Conservation (phyloP, 345 rosid species). For the Euclidium syriacum region DNA sequence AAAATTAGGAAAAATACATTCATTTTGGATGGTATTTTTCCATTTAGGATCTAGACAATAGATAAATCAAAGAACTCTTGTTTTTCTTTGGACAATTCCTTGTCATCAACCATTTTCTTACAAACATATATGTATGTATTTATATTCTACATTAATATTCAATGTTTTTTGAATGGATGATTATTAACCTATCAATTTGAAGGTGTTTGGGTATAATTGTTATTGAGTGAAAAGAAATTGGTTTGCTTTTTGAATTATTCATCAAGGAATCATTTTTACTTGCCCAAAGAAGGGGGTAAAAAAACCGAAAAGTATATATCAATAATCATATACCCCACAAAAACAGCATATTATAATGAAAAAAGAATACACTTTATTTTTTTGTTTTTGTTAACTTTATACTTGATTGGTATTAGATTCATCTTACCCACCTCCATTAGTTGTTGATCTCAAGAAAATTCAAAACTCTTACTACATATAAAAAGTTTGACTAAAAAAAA, state of each 20-base stretch:
- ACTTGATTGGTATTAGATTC: constrained; percentile 37
- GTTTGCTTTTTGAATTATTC: constrained; percentile 20
- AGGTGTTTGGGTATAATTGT: constrained; percentile 4
- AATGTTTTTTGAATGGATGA: background rate
- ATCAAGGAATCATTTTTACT: constrained; percentile 28
- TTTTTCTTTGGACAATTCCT: constrained; percentile 6
- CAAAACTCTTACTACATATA: background rate
- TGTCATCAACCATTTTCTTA: constrained; percentile 27
- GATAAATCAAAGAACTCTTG: constrained; percentile 18
- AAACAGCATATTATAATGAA: constrained; percentile 24
- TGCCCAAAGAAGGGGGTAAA: constrained; percentile 18
- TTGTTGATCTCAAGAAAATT: constrained; percentile 14
- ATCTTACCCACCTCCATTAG: constrained; percentile 36
- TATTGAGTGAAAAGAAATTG: constrained; percentile 20
- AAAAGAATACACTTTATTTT: constrained; percentile 29
- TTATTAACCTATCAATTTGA: background rate
- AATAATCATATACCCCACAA: constrained; percentile 34
- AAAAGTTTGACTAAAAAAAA: background rate
- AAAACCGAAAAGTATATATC: constrained; percentile 16
- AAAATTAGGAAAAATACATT: constrained; percentile 19
- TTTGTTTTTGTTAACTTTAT: constrained; percentile 24
- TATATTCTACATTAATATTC: background rate
- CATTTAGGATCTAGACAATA: constrained; percentile 9
- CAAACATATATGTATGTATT: background rate
- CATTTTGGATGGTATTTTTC: constrained; percentile 26